Percentiles rank a stretch among this genome's conserved stretches.
Conservation (phyloP, 139 green algal species). For the Micractinium conductrix region DNA sequence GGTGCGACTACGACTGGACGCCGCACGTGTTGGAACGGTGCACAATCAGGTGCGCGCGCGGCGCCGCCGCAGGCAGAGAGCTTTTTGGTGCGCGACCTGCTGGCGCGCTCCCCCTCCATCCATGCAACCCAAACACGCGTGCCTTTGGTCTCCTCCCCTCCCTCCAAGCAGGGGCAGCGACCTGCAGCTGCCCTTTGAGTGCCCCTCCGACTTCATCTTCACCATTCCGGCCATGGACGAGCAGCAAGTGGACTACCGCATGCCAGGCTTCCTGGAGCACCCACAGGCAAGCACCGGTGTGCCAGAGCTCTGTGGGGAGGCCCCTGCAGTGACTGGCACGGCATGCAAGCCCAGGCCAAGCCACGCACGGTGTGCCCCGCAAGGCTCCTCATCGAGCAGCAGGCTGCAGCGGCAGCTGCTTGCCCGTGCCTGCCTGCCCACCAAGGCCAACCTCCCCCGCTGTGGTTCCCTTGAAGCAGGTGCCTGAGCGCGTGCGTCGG, state of each 20-base stretch:
- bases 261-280: conserved; percentile 8
- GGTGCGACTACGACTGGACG: conserved; percentile 21
- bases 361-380: no score
- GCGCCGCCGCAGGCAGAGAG: no score
- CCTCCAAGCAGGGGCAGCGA: conserved; percentile 2
- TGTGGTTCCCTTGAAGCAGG: background rate
- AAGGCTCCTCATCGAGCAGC: background rate
- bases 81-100: no score
- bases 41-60: conserved; percentile 3
- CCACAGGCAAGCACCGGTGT: background rate
- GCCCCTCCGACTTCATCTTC: conserved; percentile 27
- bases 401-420: background rate
- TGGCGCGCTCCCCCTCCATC: no score
- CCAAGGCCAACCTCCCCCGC: background rate
- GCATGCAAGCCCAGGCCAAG: no score
- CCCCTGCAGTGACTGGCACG: background rate
- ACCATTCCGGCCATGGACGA: background rate
- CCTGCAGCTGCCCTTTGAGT: conserved; percentile 12
- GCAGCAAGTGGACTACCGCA: background rate
- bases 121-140: no score
- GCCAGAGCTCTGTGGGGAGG: background rate
- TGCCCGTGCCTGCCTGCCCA: background rate
- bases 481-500: background rate
- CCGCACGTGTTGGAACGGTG: conserved; percentile 20
- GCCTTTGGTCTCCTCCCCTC: background rate